Evolutionary conservation across 768 basidiomycete species (phyloP).

Genomic region (Leucosporidium yakuticum): DNA sequence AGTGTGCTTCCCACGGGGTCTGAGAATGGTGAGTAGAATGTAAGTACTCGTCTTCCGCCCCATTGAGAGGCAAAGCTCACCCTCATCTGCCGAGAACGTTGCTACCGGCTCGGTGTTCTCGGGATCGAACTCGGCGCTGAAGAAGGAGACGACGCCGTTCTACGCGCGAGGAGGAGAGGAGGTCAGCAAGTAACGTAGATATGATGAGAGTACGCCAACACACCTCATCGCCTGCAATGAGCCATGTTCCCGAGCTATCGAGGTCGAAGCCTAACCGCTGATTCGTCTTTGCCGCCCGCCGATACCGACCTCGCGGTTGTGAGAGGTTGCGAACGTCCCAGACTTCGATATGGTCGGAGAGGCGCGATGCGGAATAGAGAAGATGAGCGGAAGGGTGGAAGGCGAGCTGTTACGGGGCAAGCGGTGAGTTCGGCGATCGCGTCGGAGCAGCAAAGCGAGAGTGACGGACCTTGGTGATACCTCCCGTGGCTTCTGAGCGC

Average conservation of each 20-base stretch:
- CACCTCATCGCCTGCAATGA: constrained; percentile 25
- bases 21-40: neutral
- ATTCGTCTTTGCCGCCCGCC: constrained; percentile 54
- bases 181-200: no score
- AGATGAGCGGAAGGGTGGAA: constrained; percentile 74
- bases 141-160: constrained; percentile 2
- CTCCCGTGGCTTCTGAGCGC: constrained; percentile 53
- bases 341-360: constrained; percentile 57
- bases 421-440: constrained; percentile 50
- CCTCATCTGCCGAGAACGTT: neutral
- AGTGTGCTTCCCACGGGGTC: constrained; percentile 2
- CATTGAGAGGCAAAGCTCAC: neutral
- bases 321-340: constrained; percentile 70
- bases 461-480: constrained; percentile 28
- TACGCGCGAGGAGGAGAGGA: neutral
- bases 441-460: constrained; percentile 39
- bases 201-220: neutral
- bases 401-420: constrained; percentile 54
- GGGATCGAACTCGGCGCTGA: neutral
- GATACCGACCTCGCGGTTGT: constrained; percentile 46
- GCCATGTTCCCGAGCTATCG: constrained; percentile 27
- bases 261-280: constrained; percentile 53
- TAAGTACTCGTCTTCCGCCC: no score
- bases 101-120: neutral
- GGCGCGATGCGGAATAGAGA: constrained; percentile 72